Evolutionary conservation across 164 flowering plant genomes (phyloP).

Genomic region (Vitis labrusca): DNA sequence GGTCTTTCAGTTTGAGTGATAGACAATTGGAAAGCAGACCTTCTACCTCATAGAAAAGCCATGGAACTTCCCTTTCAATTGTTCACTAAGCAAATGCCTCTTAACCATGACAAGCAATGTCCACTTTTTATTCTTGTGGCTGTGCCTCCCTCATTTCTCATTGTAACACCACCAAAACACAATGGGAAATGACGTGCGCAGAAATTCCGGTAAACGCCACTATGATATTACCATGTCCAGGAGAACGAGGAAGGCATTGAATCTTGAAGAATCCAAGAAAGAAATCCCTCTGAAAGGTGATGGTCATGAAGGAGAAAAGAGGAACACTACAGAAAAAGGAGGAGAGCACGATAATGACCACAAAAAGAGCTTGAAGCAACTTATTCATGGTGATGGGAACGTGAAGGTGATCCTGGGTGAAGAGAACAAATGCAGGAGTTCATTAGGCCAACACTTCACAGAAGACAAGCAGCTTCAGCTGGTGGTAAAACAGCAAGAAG

Average conservation of each 20-base stretch:
- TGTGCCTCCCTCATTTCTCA: neutral
- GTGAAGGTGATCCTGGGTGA: slow-evolving; percentile 2
- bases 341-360: slow-evolving; percentile 3
- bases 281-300: neutral
- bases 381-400: slow-evolving; percentile 15
- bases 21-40: slow-evolving; percentile 14
- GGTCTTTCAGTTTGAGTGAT: slow-evolving; percentile 4
- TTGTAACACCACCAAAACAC: neutral
- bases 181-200: slow-evolving; percentile 34
- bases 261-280: slow-evolving; percentile 5
- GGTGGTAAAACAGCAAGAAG: slow-evolving; percentile 26
- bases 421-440: slow-evolving; percentile 17
- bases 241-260: slow-evolving; percentile 45
- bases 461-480: slow-evolving; percentile 43
- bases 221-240: slow-evolving; percentile 52
- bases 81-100: slow-evolving; percentile 16
- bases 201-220: slow-evolving; percentile 18
- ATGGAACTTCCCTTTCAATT: slow-evolving; percentile 11
- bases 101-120: too few relatives aligned
- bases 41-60: slow-evolving; percentile 11
- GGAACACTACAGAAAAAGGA: neutral
- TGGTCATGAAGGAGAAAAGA: neutral
- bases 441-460: slow-evolving; percentile 38
- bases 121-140: neutral
- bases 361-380: slow-evolving; percentile 29